phyloP scores from a whole-genome alignment of 106 monocot genomes.

The Allium sativum region DNA sequence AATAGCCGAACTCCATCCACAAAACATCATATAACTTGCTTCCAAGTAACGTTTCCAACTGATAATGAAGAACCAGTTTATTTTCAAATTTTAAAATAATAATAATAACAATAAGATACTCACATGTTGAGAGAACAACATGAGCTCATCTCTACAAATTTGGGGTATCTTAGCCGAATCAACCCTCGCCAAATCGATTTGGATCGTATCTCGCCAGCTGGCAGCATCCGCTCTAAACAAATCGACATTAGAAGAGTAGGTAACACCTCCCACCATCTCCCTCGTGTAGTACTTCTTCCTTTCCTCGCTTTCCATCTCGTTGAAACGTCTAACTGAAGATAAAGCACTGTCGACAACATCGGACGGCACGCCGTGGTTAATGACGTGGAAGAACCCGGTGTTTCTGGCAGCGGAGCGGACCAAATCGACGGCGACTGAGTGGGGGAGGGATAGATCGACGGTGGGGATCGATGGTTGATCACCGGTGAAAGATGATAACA shows the following conservation, averaged over 20 bases:
- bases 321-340: slow-evolving; percentile 30
- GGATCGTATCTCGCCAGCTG: slow-evolving; percentile 41
- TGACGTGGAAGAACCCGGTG: slow-evolving; percentile 49
- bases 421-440: slow-evolving; percentile 9
- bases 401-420: slow-evolving; percentile 12
- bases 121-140: too few species aligned
- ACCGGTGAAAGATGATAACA: neutral
- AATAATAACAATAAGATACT: too few species aligned
- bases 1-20: too few species aligned
- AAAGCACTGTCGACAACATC: slow-evolving; percentile 5
- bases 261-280: slow-evolving; percentile 6
- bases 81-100: too few species aligned
- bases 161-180: slow-evolving; percentile 22
- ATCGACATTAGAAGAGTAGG: slow-evolving; percentile 34
- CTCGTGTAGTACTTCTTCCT: slow-evolving; percentile 19
- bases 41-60: too few species aligned
- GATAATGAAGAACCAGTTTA: too few species aligned
- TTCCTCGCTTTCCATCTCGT: slow-evolving; percentile 27
- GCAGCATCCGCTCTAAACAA: slow-evolving; percentile 22
- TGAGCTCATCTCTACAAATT: too few species aligned
- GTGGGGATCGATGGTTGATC: slow-evolving; percentile 24
- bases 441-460: slow-evolving; percentile 42
- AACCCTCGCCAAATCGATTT: slow-evolving; percentile 5
- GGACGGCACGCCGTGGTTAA: slow-evolving; percentile 28
- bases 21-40: too few species aligned